Evolutionary conservation across 1,284 basidiomycete genomes (phyloP).

Genomic region (Cutaneotrichosporon daszewskae): DNA sequence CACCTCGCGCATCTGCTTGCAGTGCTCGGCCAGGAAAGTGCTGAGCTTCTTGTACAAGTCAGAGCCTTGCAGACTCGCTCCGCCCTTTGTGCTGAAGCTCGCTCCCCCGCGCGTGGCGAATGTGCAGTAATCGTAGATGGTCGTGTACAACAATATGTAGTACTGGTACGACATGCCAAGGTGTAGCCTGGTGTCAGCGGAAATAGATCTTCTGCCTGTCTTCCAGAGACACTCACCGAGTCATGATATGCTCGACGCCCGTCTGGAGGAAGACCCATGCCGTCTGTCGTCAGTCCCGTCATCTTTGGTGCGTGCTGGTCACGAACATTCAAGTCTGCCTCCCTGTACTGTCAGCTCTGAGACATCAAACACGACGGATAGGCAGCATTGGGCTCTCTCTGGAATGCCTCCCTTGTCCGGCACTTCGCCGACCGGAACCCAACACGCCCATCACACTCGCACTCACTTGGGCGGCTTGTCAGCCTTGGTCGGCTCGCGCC

Average conservation of each 20-base stretch:
- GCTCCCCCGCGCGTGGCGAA: conserved; percentile 13
- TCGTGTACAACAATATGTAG: conserved; percentile 89
- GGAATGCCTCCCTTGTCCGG: too few relatives aligned
- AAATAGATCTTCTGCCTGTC: too few relatives aligned
- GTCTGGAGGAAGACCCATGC: conserved; percentile 84
- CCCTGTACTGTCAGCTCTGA: conserved; percentile 18
- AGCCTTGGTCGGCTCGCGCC: conserved; percentile 19
- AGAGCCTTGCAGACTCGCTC: conserved; percentile 90
- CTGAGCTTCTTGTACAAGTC: conserved; percentile 89
- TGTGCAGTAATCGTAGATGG: conserved; percentile 95
- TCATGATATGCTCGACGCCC: conserved; percentile 92
- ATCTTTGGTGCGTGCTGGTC: background rate
- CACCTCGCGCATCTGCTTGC: conserved; percentile 62
- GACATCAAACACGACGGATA: background rate
- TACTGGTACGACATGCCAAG: conserved; percentile 84
- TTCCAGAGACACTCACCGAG: conserved; percentile 49
- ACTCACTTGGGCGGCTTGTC: conserved; percentile 41
- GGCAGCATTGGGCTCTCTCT: too few relatives aligned
- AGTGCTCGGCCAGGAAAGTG: conserved; percentile 73
- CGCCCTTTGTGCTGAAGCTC: conserved; percentile 54
- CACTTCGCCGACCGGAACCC: too few relatives aligned
- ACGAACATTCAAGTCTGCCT: conserved; percentile 30
- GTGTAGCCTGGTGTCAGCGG: conserved; percentile 54
- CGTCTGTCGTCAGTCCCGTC: conserved; percentile 51
- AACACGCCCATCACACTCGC: background rate